A percentile compares a stretch with the other conserved stretches of the same genome.
phyloP scores from a whole-genome alignment of 495 filamentous ascomycete genomes.

The Polyplosphaeria fusca region DNA sequence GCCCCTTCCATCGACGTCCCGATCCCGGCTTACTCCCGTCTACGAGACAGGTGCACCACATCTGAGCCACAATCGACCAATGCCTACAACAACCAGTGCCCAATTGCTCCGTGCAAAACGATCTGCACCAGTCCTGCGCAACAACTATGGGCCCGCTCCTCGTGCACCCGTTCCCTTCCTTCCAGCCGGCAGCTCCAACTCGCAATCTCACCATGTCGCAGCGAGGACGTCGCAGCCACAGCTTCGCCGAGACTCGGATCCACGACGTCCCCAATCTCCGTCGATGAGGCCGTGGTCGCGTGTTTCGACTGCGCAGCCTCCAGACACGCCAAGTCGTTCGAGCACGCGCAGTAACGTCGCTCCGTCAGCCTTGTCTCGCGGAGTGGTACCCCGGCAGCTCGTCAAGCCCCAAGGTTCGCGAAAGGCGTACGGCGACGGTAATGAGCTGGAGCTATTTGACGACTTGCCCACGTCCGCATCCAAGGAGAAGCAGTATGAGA shows the following conservation, averaged over 20 bases:
- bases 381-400: conserved; percentile 60
- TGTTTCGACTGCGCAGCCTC: conserved; percentile 47
- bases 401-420: conserved; percentile 64
- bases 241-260: conserved; percentile 68
- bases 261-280: conserved; percentile 53
- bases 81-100: conserved; percentile 66
- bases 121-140: conserved; percentile 77
- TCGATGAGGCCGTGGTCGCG: conserved; percentile 52
- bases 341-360: conserved; percentile 42
- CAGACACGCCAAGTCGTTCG: conserved; percentile 45
- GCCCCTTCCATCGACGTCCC: conserved; percentile 61
- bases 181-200: conserved; percentile 68
- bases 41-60: conserved; percentile 82
- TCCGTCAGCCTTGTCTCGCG: conserved; percentile 47
- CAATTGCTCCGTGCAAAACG: conserved; percentile 80
- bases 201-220: conserved; percentile 74
- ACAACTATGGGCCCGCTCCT: conserved; percentile 39
- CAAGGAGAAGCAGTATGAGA: conserved; percentile 76
- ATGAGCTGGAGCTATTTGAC: conserved; percentile 87
- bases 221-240: conserved; percentile 66
- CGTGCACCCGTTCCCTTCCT: conserved; percentile 70
- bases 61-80: conserved; percentile 66
- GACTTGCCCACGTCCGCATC: conserved; percentile 86
- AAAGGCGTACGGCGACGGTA: conserved; percentile 88
- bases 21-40: conserved; percentile 84